Conservation (phyloP, 2,329 filamentous ascomycete species). For the Aspergillus fijiensis region DNA sequence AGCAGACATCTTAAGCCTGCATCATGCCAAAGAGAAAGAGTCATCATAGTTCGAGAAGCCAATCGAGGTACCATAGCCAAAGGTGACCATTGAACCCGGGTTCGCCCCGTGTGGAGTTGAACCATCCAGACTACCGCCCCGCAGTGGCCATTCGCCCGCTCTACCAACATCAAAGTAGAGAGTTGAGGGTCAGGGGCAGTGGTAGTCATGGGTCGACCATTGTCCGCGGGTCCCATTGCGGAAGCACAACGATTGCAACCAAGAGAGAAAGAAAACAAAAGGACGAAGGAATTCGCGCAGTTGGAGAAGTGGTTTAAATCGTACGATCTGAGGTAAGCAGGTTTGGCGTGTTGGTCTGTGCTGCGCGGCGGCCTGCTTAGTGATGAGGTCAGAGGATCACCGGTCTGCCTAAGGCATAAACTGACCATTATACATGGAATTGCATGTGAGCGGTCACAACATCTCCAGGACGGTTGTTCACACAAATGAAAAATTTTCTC, state of each 20-base stretch:
- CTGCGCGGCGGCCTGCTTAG: not conserved
- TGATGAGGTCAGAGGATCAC: not conserved
- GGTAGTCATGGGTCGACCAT: not conserved
- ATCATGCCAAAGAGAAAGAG: slow-evolving; percentile 26
- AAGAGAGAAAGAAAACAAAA: not conserved
- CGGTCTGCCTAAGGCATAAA: not conserved
- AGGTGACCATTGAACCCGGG: not conserved
- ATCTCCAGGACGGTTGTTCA: too few species aligned
- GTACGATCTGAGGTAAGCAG: slow-evolving; percentile 1
- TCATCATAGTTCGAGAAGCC: slow-evolving; percentile 28
- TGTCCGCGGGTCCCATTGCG: not conserved
- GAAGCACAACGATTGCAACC: not conserved
- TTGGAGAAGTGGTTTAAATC: not conserved
- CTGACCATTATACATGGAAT: not conserved
- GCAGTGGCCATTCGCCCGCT: not conserved
- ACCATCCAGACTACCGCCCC: not conserved
- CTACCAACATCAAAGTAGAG: not conserved
- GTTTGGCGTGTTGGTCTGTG: not conserved
- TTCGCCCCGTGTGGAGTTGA: not conserved
- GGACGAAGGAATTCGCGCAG: not conserved
- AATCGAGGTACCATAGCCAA: not conserved
- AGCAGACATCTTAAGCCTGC: slow-evolving; percentile 17
- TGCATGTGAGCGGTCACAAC: not conserved
- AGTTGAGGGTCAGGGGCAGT: not conserved
- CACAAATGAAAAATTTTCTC: too few species aligned